phyloP scores from a whole-genome alignment of 2,329 filamentous ascomycete species.

The Cylindrodendrum hubeiense region DNA sequence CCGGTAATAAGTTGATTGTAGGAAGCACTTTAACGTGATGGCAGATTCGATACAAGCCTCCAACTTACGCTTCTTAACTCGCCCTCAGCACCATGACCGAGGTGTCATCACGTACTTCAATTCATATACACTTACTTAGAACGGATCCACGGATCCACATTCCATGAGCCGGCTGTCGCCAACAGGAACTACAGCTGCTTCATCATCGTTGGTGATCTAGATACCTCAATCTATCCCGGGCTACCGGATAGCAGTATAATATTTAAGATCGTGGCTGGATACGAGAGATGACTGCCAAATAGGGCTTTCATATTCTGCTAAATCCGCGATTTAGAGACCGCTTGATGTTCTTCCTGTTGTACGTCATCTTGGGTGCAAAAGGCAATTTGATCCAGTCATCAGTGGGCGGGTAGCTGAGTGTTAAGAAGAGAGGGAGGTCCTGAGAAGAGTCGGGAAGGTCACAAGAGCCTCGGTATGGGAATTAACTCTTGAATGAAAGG shows the following conservation, averaged over 20 bases:
- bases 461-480: too few species aligned
- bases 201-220: not conserved
- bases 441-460: too few species aligned
- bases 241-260: not conserved
- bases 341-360: too few species aligned
- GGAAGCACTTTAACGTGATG: not conserved
- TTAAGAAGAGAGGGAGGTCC: too few species aligned
- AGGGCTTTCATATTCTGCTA: too few species aligned
- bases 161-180: not conserved
- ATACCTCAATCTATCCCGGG: not conserved
- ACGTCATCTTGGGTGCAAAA: too few species aligned
- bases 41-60: not conserved
- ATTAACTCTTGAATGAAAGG: too few species aligned
- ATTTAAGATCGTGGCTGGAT: not conserved
- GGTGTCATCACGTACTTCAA: not conserved
- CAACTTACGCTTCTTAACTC: not conserved
- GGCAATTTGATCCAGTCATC: too few species aligned
- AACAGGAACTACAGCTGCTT: not conserved
- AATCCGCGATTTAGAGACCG: too few species aligned
- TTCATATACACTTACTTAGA: not conserved
- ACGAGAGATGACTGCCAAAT: not conserved
- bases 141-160: not conserved
- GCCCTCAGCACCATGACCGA: not conserved
- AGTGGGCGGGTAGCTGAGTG: too few species aligned
- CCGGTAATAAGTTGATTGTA: not conserved